Evolutionary conservation across 2,329 filamentous ascomycete genomes (phyloP).

Genomic region (Fusarium sp.): DNA sequence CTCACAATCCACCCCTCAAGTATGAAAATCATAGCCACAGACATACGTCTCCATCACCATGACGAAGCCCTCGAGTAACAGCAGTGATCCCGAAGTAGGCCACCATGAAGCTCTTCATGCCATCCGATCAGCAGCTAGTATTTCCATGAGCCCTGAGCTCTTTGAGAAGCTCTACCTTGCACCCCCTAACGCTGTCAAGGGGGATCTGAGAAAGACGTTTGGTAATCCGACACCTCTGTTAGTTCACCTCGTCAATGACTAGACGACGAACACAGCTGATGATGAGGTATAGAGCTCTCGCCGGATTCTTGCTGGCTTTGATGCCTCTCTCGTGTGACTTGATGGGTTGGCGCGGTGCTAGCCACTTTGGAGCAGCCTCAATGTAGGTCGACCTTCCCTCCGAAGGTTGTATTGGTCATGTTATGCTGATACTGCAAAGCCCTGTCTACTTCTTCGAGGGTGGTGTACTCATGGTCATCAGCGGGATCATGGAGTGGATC

Average conservation of each 20-base stretch:
- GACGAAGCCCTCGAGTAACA: not conserved
- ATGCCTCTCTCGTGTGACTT: not conserved
- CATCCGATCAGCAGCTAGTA: constrained; percentile 44
- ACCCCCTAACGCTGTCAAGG: not conserved
- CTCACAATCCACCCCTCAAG: accelerated
- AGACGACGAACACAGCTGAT: not conserved
- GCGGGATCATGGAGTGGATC: not conserved
- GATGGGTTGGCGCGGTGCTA: not conserved
- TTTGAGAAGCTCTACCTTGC: not conserved
- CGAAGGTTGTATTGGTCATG: accelerated
- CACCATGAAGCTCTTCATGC: not conserved
- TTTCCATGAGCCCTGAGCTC: constrained; percentile 19
- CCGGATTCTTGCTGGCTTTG: not conserved
- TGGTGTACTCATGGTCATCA: not conserved
- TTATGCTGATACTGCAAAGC: accelerated
- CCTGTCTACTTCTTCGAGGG: not conserved
- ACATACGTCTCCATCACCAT: not conserved
- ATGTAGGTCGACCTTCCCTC: not conserved
- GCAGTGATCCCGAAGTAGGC: not conserved
- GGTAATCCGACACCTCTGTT: not conserved
- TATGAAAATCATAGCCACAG: accelerated
- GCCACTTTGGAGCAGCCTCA: not conserved
- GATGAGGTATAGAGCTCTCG: accelerated
- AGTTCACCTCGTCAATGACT: not conserved
- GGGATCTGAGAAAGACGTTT: not conserved